Evolutionary conservation across 1,139 yeast species (phyloP).

Genomic region (Magnusiomyces paraingens): DNA sequence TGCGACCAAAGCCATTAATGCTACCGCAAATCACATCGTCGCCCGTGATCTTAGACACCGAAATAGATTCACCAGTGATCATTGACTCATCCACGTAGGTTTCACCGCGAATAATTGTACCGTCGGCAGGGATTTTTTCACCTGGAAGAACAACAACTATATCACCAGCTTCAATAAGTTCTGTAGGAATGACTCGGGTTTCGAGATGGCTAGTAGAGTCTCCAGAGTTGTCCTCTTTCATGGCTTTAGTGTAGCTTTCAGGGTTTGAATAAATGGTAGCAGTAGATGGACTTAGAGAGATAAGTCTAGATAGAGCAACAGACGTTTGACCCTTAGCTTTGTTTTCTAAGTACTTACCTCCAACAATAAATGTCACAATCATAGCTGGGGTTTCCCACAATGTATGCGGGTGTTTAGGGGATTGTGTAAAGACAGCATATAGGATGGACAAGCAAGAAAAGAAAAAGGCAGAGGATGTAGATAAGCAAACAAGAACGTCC

Average conservation of each 20-base stretch:
- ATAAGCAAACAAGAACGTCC: slow-evolving; percentile 85
- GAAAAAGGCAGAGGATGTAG: slow-evolving; percentile 70
- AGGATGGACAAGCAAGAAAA: slow-evolving; percentile 63
- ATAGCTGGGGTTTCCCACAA: slow-evolving; percentile 84
- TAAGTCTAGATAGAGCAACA: slow-evolving; percentile 70
- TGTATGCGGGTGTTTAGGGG: slow-evolving; percentile 49
- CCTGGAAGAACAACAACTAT: slow-evolving; percentile 79
- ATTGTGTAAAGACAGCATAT: slow-evolving; percentile 35
- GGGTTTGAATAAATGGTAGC: slow-evolving; percentile 48
- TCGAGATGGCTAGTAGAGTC: slow-evolving; percentile 13
- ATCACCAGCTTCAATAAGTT: slow-evolving; percentile 71
- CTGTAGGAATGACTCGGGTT: slow-evolving; percentile 50
- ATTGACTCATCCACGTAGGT: slow-evolving; percentile 84
- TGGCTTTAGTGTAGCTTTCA: slow-evolving; percentile 17
- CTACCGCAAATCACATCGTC: slow-evolving; percentile 83
- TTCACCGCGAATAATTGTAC: slow-evolving; percentile 64
- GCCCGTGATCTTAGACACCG: slow-evolving; percentile 56
- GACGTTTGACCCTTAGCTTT: slow-evolving; percentile 93
- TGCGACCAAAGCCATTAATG: slow-evolving; percentile 68
- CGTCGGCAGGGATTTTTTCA: slow-evolving; percentile 87
- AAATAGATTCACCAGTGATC: slow-evolving; percentile 83
- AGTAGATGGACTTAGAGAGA: slow-evolving; percentile 72
- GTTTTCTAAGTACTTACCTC: slow-evolving; percentile 89
- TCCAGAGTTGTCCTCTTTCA: background rate
- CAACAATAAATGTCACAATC: slow-evolving; percentile 73